phyloP scores from a whole-genome alignment of 2,329 filamentous ascomycete species.

The Talaromyces albobiverticillius region DNA sequence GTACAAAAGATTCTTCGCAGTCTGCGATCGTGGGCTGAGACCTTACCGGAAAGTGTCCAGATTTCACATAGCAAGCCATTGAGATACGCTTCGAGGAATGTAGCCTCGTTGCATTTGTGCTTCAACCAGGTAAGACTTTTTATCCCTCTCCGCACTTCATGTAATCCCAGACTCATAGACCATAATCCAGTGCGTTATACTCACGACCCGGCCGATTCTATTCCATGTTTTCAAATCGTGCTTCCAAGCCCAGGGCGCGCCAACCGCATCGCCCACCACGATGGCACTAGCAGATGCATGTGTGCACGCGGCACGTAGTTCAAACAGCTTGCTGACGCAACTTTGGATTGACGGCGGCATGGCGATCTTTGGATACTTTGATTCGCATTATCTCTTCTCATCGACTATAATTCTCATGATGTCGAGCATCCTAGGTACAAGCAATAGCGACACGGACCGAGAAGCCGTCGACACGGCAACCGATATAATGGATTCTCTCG shows the following conservation, averaged over 20 bases:
- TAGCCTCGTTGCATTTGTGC: constrained; percentile 17
- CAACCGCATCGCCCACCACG: constrained; percentile 14
- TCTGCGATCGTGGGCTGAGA: constrained; percentile 16
- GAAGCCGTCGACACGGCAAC: constrained; percentile 17
- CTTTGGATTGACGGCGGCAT: constrained; percentile 19
- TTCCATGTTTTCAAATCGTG: constrained; percentile 18
- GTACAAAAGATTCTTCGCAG: constrained; percentile 17
- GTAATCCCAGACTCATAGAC: background rate
- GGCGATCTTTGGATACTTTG: constrained; percentile 17
- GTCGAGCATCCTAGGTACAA: constrained; percentile 15
- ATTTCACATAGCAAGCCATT: constrained; percentile 11
- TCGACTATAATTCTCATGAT: constrained; percentile 19
- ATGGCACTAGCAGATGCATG: constrained; percentile 17
- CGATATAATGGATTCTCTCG: constrained; percentile 18
- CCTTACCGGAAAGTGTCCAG: constrained; percentile 15
- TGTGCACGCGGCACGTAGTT: constrained; percentile 17
- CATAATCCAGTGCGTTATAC: constrained; percentile 14
- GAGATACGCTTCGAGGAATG: constrained; percentile 15
- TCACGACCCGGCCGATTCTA: constrained; percentile 16
- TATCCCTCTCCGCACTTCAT: background rate
- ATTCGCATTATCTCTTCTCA: constrained; percentile 17
- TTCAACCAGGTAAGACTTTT: constrained; percentile 15
- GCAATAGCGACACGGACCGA: constrained; percentile 14
- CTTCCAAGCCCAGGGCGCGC: constrained; percentile 12
- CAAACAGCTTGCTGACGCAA: constrained; percentile 18